These are phyloP conservation scores for Cryptococcus hybrid DNA, from an alignment of 1,284 basidiomycete genomes.

Conservation along the genomic window DNA sequence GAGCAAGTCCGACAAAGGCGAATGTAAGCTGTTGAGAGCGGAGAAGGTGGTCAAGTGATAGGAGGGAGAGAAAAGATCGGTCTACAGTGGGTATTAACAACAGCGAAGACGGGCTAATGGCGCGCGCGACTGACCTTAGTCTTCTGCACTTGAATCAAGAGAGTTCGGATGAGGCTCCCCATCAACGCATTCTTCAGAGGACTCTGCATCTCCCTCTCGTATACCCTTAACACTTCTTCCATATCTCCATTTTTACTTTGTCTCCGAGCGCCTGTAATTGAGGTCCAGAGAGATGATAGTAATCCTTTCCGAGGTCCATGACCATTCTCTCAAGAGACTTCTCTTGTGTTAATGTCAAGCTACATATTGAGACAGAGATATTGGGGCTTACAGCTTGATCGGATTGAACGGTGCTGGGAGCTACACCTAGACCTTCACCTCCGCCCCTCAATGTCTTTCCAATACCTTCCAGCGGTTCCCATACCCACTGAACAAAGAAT, in stretches of 20 bases:
- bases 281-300: constrained; percentile 54
- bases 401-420: constrained; percentile 46
- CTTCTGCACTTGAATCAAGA: constrained; percentile 95
- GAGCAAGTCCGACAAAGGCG: constrained; percentile 94
- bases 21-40: constrained; percentile 96
- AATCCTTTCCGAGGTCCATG: constrained; percentile 75
- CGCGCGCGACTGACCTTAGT: constrained; percentile 66
- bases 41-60: constrained; percentile 81
- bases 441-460: constrained; percentile 66
- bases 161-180: constrained; percentile 78
- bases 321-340: constrained; percentile 94
- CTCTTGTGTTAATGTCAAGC: constrained; percentile 3
- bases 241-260: constrained; percentile 78
- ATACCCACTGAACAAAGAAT: constrained; percentile 81
- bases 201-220: constrained; percentile 86
- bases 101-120: not conserved
- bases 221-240: constrained; percentile 81
- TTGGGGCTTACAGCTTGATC: constrained; percentile 38
- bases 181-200: constrained; percentile 77
- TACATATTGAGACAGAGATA: not conserved
- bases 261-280: constrained; percentile 65
- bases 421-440: constrained; percentile 55
- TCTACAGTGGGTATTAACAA: constrained; percentile 53
- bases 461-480: constrained; percentile 81
- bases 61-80: constrained; percentile 86